A percentile compares a stretch with the other conserved stretches of the same genome.
These are phyloP conservation scores for Thuja plicata DNA, from an alignment of 83 land plant genomes.

Conservation along the genomic window DNA sequence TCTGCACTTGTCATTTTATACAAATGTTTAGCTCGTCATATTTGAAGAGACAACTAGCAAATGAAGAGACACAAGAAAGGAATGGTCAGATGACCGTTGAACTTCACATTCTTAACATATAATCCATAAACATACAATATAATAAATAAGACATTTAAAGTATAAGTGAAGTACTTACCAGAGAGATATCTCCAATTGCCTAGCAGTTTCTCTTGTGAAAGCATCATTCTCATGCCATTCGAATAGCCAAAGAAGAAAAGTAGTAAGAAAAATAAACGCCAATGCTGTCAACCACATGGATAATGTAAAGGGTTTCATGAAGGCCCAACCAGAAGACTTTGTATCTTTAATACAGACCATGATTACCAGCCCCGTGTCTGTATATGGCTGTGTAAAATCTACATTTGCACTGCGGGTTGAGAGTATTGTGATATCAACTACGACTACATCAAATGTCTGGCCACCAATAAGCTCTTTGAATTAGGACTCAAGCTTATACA, in stretches of 20 bases:
- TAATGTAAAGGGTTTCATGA: slow-evolving; percentile 44
- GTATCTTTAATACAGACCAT: no score
- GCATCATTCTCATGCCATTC: slow-evolving; percentile 59
- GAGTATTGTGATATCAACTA: no score
- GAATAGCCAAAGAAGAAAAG: slow-evolving; percentile 38
- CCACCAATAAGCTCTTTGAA: no score
- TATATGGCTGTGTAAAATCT: slow-evolving; percentile 51
- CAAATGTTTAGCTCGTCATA: no score
- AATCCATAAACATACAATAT: neutral
- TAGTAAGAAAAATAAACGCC: slow-evolving; percentile 42
- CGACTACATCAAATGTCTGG: no score
- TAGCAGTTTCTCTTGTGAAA: slow-evolving; percentile 55
- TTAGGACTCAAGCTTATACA: no score
- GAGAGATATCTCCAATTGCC: slow-evolving; percentile 64
- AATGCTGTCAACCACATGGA: slow-evolving; percentile 43
- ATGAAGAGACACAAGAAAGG: no score
- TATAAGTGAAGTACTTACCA: no score
- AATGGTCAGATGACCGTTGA: no score
- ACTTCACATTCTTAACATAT: no score
- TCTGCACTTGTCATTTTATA: no score
- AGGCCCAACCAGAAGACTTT: slow-evolving; percentile 40
- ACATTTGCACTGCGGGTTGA: slow-evolving; percentile 17
- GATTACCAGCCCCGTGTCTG: slow-evolving; percentile 44
- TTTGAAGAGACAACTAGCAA: no score
- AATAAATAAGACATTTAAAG: slow-evolving; percentile 39